A percentile compares a stretch with the other conserved stretches of the same genome.
These are phyloP conservation scores for Wickerhamiella shivajii DNA, from an alignment of 805 yeast species.

Conservation along the genomic window DNA sequence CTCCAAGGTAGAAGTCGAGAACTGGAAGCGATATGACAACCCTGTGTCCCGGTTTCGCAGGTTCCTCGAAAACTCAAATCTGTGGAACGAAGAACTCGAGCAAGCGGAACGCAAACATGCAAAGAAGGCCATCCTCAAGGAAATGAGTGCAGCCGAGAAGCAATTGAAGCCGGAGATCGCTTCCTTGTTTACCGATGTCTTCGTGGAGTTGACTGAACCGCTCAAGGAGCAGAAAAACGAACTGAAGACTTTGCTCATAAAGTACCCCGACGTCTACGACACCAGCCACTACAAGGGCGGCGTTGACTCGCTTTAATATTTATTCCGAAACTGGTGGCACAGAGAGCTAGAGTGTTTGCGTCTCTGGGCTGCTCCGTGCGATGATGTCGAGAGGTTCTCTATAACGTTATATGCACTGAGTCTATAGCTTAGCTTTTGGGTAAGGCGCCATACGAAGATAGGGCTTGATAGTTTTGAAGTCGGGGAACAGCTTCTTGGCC, in stretches of 20 bases:
- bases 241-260: slow-evolving; percentile 18
- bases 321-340: no score
- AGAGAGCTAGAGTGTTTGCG: no score
- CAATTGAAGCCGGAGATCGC: slow-evolving; percentile 19
- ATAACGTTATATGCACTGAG: no score
- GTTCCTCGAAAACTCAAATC: slow-evolving; percentile 19
- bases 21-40: slow-evolving; percentile 24
- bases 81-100: slow-evolving; percentile 24
- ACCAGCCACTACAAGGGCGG: slow-evolving; percentile 16
- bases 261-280: slow-evolving; percentile 22
- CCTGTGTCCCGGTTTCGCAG: slow-evolving; percentile 23
- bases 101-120: slow-evolving; percentile 14
- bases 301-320: no score
- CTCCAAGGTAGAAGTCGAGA: slow-evolving; percentile 22
- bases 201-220: slow-evolving; percentile 15
- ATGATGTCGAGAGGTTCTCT: no score
- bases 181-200: slow-evolving; percentile 20
- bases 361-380: no score
- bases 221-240: slow-evolving; percentile 20
- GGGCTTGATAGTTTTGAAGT: slow-evolving; percentile 75
- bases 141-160: slow-evolving; percentile 22
- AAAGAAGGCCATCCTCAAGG: slow-evolving; percentile 18
- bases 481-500: slow-evolving; percentile 70
- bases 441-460: slow-evolving; percentile 55
- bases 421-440: slow-evolving; percentile 5